Evolutionary conservation across 2,329 filamentous ascomycete species (phyloP).

Genomic region (Dactylellina cionopaga): DNA sequence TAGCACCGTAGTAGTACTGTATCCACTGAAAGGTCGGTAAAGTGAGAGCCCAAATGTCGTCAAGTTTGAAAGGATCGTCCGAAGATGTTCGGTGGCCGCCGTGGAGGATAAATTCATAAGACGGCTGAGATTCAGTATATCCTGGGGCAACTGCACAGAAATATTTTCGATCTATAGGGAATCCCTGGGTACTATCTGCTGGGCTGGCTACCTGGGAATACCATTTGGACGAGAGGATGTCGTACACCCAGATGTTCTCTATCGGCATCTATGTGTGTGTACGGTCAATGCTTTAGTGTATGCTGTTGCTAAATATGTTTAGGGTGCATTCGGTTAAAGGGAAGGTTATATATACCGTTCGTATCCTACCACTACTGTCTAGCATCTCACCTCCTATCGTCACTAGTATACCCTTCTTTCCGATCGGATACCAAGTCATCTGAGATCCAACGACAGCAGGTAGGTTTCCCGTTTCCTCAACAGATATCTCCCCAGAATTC

Average conservation of each 20-base stretch:
- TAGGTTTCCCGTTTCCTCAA: slow-evolving; percentile 19
- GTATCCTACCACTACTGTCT: slow-evolving; percentile 21
- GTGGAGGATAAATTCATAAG: slow-evolving; percentile 35
- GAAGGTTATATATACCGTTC: slow-evolving; percentile 10
- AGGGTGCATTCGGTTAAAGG: neutral
- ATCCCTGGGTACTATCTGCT: slow-evolving; percentile 18
- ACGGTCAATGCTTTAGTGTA: neutral
- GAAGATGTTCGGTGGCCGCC: slow-evolving; percentile 29
- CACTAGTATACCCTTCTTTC: slow-evolving; percentile 36
- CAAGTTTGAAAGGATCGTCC: slow-evolving; percentile 13
- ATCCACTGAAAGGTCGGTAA: slow-evolving; percentile 41
- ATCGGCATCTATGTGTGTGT: slow-evolving; percentile 23
- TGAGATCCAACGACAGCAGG: slow-evolving; percentile 23
- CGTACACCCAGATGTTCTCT: slow-evolving; percentile 28
- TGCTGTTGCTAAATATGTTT: neutral
- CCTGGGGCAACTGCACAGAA: slow-evolving; percentile 33
- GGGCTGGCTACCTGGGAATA: slow-evolving; percentile 18
- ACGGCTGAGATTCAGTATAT: slow-evolving; percentile 5
- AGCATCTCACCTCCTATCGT: slow-evolving; percentile 20
- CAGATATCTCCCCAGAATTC: slow-evolving; percentile 18
- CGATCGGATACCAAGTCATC: slow-evolving; percentile 36
- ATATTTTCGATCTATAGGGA: slow-evolving; percentile 38
- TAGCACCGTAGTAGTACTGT: slow-evolving; percentile 32
- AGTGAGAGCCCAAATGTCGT: slow-evolving; percentile 40
- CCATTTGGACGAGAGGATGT: slow-evolving; percentile 33